Percentiles rank a stretch among this genome's conserved stretches.
Evolutionary conservation across 306 rosid species (phyloP).

Genomic region (Echinosophora koreensis): DNA sequence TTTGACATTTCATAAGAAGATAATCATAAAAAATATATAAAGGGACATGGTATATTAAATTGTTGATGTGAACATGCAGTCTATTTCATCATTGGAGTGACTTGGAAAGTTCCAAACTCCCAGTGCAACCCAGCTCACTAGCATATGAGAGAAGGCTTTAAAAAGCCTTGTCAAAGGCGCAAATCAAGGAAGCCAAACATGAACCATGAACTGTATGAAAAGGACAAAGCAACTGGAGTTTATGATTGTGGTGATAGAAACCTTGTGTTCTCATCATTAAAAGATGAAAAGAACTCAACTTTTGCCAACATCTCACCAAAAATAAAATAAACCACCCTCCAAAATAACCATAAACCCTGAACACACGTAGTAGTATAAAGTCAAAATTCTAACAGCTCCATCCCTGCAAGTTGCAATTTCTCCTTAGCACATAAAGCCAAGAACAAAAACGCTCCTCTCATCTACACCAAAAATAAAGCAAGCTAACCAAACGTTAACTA

Average conservation of each 20-base stretch:
- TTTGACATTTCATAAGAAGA: neutral
- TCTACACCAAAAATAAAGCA: conserved; percentile 2
- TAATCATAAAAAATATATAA: neutral
- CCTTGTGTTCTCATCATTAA: conserved; percentile 49
- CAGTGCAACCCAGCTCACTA: conserved; percentile 63
- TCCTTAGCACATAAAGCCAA: conserved; percentile 30
- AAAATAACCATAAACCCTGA: conserved; percentile 11
- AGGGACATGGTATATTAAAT: neutral
- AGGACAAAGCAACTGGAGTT: conserved; percentile 43
- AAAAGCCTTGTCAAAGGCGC: conserved; percentile 62
- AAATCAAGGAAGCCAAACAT: conserved; percentile 57
- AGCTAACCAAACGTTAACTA: neutral
- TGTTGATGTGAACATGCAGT: neutral
- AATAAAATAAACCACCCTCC: neutral
- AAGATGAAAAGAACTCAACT: conserved; percentile 35
- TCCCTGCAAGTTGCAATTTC: neutral
- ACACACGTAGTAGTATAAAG: neutral
- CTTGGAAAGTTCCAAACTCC: conserved; percentile 38
- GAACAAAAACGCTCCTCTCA: neutral
- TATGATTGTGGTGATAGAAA: conserved; percentile 50
- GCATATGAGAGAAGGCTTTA: conserved; percentile 21
- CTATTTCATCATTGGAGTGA: conserved; percentile 33
- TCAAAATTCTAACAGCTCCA: conserved; percentile 24
- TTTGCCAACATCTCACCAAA: conserved; percentile 39
- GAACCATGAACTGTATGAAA: conserved; percentile 24